Conservation (phyloP, 2,329 filamentous ascomycete genomes). For the Fusarium sp. region DNA sequence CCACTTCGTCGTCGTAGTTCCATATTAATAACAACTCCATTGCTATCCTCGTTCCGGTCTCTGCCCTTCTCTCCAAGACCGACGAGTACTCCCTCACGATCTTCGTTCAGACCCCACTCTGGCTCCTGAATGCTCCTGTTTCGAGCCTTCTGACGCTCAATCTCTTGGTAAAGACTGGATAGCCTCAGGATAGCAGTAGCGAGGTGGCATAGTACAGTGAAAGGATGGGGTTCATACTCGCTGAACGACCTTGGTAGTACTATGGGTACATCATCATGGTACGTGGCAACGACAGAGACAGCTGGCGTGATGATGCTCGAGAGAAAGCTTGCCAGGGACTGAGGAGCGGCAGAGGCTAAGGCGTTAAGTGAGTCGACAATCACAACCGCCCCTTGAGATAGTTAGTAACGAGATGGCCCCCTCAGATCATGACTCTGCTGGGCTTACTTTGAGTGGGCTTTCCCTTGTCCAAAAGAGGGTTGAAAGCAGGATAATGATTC, state of each 20-base stretch:
- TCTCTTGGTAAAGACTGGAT: conserved; percentile 76
- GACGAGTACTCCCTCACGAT: conserved; percentile 79
- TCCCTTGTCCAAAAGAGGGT: conserved; percentile 49
- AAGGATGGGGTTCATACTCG: conserved; percentile 73
- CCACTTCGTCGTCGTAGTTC: conserved; percentile 88
- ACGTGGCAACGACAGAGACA: conserved; percentile 79
- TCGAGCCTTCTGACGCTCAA: conserved; percentile 77
- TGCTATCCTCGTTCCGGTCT: conserved; percentile 46
- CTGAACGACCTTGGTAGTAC: conserved; percentile 53
- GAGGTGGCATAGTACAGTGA: conserved; percentile 80
- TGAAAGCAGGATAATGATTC: conserved; percentile 56
- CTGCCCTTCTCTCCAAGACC: conserved; percentile 66
- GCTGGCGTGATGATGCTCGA: conserved; percentile 72
- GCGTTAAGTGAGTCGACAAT: conserved; percentile 83
- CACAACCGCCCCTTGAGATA: conserved; percentile 70
- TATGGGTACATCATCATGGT: conserved; percentile 82
- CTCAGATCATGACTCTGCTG: neutral
- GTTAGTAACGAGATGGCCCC: conserved; percentile 15
- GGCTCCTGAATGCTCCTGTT: conserved; percentile 81
- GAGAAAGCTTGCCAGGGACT: conserved; percentile 73
- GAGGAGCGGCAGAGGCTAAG: conserved; percentile 63
- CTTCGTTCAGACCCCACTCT: conserved; percentile 80
- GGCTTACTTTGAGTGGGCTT: conserved; percentile 56
- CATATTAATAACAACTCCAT: conserved; percentile 78
- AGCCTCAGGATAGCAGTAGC: conserved; percentile 86